phyloP scores from a whole-genome alignment of 78 protist genomes.

The Guillardia theta region DNA sequence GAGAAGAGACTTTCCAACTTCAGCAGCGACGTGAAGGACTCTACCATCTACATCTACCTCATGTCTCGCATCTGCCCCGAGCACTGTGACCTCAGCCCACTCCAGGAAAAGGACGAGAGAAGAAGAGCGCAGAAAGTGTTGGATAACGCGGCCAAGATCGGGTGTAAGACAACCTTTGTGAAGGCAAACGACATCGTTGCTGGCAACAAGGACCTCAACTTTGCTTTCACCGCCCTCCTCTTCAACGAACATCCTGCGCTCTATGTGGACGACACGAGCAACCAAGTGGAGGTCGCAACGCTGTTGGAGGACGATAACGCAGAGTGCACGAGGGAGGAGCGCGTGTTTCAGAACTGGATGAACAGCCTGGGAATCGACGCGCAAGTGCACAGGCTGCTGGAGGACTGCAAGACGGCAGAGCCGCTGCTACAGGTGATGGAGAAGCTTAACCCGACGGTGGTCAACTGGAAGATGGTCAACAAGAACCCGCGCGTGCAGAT shows the following conservation, averaged over 20 bases:
- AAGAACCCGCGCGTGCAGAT: slow-evolving; percentile 57
- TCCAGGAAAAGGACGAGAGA: slow-evolving; percentile 54
- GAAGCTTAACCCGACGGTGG: slow-evolving; percentile 77
- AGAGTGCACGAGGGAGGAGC: slow-evolving; percentile 90
- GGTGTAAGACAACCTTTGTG: slow-evolving; percentile 80
- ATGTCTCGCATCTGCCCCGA: slow-evolving; percentile 79
- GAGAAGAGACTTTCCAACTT: slow-evolving; percentile 80
- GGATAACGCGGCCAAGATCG: slow-evolving; percentile 82
- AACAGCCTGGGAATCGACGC: slow-evolving; percentile 88
- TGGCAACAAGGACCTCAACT: slow-evolving; percentile 75
- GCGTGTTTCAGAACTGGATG: slow-evolving; percentile 90
- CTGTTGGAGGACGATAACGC: not conserved
- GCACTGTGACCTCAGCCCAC: slow-evolving; percentile 59
- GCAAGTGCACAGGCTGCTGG: slow-evolving; percentile 75
- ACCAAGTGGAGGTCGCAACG: slow-evolving; percentile 40
- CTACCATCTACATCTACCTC: slow-evolving; percentile 81
- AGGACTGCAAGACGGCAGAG: slow-evolving; percentile 84
- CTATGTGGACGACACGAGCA: slow-evolving; percentile 53
- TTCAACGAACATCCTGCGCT: slow-evolving; percentile 90
- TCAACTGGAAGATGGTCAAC: slow-evolving; percentile 62
- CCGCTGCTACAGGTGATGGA: slow-evolving; percentile 85
- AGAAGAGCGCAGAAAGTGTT: slow-evolving; percentile 81
- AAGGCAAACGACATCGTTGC: slow-evolving; percentile 71
- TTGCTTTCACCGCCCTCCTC: slow-evolving; percentile 89
- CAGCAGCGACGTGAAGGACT: slow-evolving; percentile 69